phyloP scores from a whole-genome alignment of 805 yeast species.

The Tetrapisispora arboricola region DNA sequence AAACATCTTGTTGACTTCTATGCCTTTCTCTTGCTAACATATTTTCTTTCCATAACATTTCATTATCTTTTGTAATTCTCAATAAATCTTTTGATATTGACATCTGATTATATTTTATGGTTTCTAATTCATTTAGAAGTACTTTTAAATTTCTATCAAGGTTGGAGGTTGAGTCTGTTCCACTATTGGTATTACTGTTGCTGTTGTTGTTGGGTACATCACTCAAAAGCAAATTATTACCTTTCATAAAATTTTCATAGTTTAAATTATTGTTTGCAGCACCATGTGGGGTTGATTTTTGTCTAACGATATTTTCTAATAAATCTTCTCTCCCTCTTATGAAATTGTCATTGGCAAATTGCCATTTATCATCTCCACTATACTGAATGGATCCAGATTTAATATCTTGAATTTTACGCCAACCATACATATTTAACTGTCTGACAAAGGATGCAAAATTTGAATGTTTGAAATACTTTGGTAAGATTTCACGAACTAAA shows the following conservation, averaged over 20 bases:
- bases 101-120: slow-evolving; percentile 65
- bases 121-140: slow-evolving; percentile 61
- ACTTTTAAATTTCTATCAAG: slow-evolving; percentile 5
- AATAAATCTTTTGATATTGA: slow-evolving; percentile 76
- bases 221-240: slow-evolving; percentile 1
- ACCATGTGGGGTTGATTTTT: slow-evolving; percentile 30
- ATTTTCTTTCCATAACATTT: slow-evolving; percentile 84
- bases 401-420: slow-evolving; percentile 97
- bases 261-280: not conserved
- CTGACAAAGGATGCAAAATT: slow-evolving; percentile 94
- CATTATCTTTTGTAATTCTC: slow-evolving; percentile 79
- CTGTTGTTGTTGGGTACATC: slow-evolving; percentile 3
- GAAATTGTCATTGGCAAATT: slow-evolving; percentile 78
- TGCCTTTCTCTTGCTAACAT: slow-evolving; percentile 75
- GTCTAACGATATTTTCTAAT: slow-evolving; percentile 75
- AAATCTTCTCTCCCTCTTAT: slow-evolving; percentile 70
- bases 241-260: not conserved
- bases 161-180: not conserved
- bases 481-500: slow-evolving; percentile 75
- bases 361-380: slow-evolving; percentile 71
- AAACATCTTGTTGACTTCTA: slow-evolving; percentile 73
- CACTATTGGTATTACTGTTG: slow-evolving; percentile 1
- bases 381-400: slow-evolving; percentile 57
- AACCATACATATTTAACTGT: slow-evolving; percentile 96
- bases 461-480: slow-evolving; percentile 89